Evolutionary conservation across 2,329 filamentous ascomycete genomes (phyloP), one percentile per base, ranked within the genome.

Genomic region (Fusarium proliferatum): DNA sequence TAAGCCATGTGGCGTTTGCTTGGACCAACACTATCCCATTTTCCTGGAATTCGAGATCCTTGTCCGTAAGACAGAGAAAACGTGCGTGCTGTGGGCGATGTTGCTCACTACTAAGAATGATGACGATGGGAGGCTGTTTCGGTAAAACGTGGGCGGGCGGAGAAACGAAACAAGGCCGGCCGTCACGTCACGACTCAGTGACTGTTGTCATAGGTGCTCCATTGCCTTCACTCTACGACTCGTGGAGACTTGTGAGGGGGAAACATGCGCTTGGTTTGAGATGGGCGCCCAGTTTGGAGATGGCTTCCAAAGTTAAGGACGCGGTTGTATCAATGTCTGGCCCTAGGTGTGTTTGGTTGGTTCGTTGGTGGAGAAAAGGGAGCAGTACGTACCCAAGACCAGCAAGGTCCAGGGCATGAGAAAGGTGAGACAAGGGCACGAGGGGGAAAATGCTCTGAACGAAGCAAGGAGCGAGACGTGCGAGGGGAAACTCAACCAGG

Each of bases 241-340:
- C 71, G 63, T 73, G 61, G 58, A 67, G 53, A 71, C 52, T 34
- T 34, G 52, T 60, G 70, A 72, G 52, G 69, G 65, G 49, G 43
- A 58, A 60, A 36, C 51, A 69, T 36, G 59, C 71, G 57, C 41
- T 65, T 59, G 52, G 56, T 67, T 53, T 43, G 48, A 64, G 63
- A 69, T 67, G 72, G 66, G 67, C 68, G 56, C 64, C 64, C 60
- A 67, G 63, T 55, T 76, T 77, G 66, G 68, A 76, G 74, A 77
- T 77, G 72, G 75, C 74, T 74, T 76, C 76, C 76, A 67, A 65
- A 45, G 64, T 76, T 69, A 67, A 70, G 46, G 63, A 73, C 73
- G 71, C 66, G 64, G 73, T 71, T 71, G 71, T 64, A 76, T 68
- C 60, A 61, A 73, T 72, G 76, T 73, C 74, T 73, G 67, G 74